A percentile compares a stretch with the other conserved stretches of the same genome.
These are phyloP conservation scores for Boletus sensibilis DNA, from an alignment of 768 basidiomycete species.

Conservation along the genomic window DNA sequence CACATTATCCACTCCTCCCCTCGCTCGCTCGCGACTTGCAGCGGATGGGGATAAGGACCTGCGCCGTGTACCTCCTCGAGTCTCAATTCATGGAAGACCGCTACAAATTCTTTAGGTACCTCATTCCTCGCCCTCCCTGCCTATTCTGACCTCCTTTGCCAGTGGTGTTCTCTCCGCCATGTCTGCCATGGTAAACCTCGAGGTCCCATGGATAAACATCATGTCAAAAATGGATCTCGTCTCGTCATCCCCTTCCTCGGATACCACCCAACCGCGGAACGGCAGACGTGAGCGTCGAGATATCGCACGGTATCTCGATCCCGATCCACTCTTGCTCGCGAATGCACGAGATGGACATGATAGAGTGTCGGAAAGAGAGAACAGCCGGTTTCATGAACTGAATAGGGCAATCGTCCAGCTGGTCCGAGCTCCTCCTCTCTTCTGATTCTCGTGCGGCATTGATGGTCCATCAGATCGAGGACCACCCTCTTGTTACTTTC, in stretches of 20 bases:
- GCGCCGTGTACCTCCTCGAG: constrained; percentile 90
- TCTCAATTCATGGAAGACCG: constrained; percentile 99
- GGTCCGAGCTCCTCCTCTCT: constrained; percentile 47
- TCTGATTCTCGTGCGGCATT: neutral
- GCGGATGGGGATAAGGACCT: constrained; percentile 80
- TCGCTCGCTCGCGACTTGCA: constrained; percentile 75
- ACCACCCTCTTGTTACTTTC: constrained; percentile 97
- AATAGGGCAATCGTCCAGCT: constrained; percentile 95
- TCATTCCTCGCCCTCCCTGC: neutral
- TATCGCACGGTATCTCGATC: constrained; percentile 93
- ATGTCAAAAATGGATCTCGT: constrained; percentile 99
- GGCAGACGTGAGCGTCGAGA: constrained; percentile 73
- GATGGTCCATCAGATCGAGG: constrained; percentile 72
- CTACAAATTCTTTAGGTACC: constrained; percentile 92
- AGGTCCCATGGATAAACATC: constrained; percentile 95
- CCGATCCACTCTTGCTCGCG: constrained; percentile 85
- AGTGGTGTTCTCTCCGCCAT: constrained; percentile 96
- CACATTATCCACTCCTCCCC: constrained; percentile 96
- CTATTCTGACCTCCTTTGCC: constrained; percentile 7
- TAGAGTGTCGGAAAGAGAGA: constrained; percentile 45
- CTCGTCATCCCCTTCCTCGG: constrained; percentile 37
- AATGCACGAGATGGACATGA: constrained; percentile 50
- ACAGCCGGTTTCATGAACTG: constrained; percentile 87
- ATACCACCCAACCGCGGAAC: constrained; percentile 59
- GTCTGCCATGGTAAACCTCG: constrained; percentile 98